Evolutionary conservation across 257 asterid species (phyloP), one percentile per base, ranked within the genome.

Genomic region (Anisodus tanguticus): DNA sequence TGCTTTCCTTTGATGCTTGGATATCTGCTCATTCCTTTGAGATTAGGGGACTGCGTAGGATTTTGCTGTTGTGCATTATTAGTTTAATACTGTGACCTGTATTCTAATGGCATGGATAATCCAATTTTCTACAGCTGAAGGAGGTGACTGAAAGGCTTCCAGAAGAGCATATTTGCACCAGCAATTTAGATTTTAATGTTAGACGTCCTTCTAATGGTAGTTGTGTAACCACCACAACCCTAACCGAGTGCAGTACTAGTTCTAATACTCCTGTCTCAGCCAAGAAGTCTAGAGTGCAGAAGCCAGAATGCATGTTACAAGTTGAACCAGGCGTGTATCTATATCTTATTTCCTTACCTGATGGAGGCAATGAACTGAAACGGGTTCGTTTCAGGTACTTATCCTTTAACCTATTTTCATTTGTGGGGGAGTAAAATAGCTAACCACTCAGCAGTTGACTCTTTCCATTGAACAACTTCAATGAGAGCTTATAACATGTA

Each of bases 361-460:
- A 83, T 17, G 97, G 97, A 60, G 88, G 84, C 71, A 95, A 93
- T 84, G 98, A 95, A 88, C 93, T 95, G 41, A 88, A 86, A 85
- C 93, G 98, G 9, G 97, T 95, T 87, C 97, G 99, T 85, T 95
- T 95, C 94, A 95, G 98, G 99, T 95, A 92, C 58, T 8, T n/a
- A 4, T 64, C 81, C 19, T 77, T 53, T 77, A 53, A 53, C 63
- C 9, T 41, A 51, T 69, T 51, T 31, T 13, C 63, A 41, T 9
- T 47, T 62, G 76, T 64, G 7, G 8, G 39, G 39, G 1, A 9
- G 69, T 19, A 22, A 62, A 62, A 19, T 62, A 62, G 5, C 68
- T 9, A 62, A 9, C 70, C 41, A 9, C 41, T 9, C 17, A 63
- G 70, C 16, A 22, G 8, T 63, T 63, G 5, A 63, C 69, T 2